Base-by-base conservation (phyloP, 768 basidiomycete species). In the Sarcomyxa edulis region DNA sequence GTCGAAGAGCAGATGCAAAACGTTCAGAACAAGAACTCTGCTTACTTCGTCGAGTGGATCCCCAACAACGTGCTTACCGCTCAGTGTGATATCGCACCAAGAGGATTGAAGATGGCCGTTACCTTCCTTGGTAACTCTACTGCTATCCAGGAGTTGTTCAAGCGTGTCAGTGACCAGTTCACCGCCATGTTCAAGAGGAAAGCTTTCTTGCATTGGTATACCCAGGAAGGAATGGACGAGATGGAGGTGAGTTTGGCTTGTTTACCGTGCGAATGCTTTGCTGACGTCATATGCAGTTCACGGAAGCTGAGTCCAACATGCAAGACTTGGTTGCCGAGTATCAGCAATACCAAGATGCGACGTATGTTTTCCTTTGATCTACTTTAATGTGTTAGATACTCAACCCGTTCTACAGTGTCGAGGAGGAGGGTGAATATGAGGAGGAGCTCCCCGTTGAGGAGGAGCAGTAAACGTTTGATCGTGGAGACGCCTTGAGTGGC, bases 31-130 rank as follows among this genome's bases (percentile, higher is more conserved):
- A 96, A 95, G 79, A 96, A 97, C 74, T 87, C 91, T 23, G 84
- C 90, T 5, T 94, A 96, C 74, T 98, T 97, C 54, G 94, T 97
- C 49, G 94, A 99, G 65, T 99, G 96, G 96, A 98, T 99, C 50
- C 96, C 96, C 53, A 96, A 96, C 81, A 98, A 98, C 55, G 89
- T 98, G 44, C 81, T 93, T 54, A 93, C 92, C 26, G 93, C 96
- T 46, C 93, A 97, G 66, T 98, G 95, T 73, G 92, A 96, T 68
- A 95, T 98, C 53, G 78, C 96, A 54, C 94, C 96, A 36, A 82
- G 91, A 44, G 92, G 92, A 25, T 73, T 90, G 52, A 94, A 92
- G 79, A 94, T 94, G 92, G 85, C 91, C 9, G 92, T 91, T 40
- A 97, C 94, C 19, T 98, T 97, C 75, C 75, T 97, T 60, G 93